Base-by-base conservation (phyloP, 768 basidiomycete species). In the Peribolospora kevripleyi region DNA sequence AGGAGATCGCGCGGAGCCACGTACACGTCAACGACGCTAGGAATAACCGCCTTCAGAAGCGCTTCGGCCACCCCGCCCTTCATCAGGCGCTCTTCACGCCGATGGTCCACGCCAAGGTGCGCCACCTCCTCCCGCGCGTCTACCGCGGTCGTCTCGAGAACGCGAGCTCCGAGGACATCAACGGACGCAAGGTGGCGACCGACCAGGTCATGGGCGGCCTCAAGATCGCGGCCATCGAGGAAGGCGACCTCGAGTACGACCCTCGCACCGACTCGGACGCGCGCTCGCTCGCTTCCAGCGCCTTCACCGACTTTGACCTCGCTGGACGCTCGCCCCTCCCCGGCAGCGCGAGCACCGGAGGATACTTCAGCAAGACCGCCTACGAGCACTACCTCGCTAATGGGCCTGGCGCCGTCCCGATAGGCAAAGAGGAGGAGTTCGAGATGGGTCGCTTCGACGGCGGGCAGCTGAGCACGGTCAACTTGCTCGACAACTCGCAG, bases 41-140 rank as follows among this genome's bases (percentile, higher is more conserved):
- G 43, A 74, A 80, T 54, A 74, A 81, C 64, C 76, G 82, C 42
- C 76, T 97, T 40, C 80, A 80, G 70, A 86, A 80, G 65, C 80
- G 91, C 39, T 98, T 97, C 69, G 84, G 90, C 1, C 93, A 98
- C 66, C 90, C 93, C 1, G 83, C 88, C 11, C 72, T 98, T 50
- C 78, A 87, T 60, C 68, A 61, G 48, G 57, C 57, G 40, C 59
- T 61, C 7, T 64, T 58, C 57, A 63, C 61, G 10, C 60, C 60
- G 0, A 62, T 69, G 58, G 68, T 71, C 59, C 69, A 70, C 53
- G 69, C 70, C 59, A 66, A 67, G 56, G 58, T 59, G 4, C 68
- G 70, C 55, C 68, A 70, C 54, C 53, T 59, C 5, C 59, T 69
- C 3, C 65, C 67, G 6, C 60, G 67, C 39, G 66, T 60, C 43